Conservation (phyloP, 805 yeast species). For the Tetrapisispora phaffii region DNA sequence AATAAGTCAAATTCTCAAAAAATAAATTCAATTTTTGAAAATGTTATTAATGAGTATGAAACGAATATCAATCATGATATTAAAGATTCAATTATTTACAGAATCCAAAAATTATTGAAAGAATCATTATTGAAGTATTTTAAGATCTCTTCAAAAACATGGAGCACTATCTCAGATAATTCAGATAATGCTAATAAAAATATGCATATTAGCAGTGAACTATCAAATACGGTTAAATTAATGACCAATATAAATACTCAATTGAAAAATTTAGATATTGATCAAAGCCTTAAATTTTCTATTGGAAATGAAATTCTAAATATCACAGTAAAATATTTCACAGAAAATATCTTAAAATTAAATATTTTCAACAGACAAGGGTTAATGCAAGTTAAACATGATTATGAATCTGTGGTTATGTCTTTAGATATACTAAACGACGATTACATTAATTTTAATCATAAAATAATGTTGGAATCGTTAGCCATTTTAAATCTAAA, state of each 20-base stretch:
- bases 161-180: neutral
- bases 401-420: constrained; percentile 25
- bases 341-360: constrained; percentile 30
- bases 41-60: constrained; percentile 23
- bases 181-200: neutral
- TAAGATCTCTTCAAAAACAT: constrained; percentile 16
- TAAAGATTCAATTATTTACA: constrained; percentile 23
- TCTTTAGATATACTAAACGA: constrained; percentile 17
- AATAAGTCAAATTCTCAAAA: constrained; percentile 10
- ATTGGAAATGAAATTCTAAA: constrained; percentile 22
- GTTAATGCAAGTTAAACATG: constrained; percentile 26
- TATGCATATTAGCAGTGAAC: constrained; percentile 13
- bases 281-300: constrained; percentile 9
- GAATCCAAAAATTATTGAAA: constrained; percentile 24
- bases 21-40: constrained; percentile 24
- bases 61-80: constrained; percentile 21
- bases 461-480: constrained; percentile 16
- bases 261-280: constrained; percentile 10
- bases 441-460: constrained; percentile 10
- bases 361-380: constrained; percentile 31
- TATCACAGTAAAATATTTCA: constrained; percentile 25
- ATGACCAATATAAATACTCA: constrained; percentile 12
- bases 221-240: constrained; percentile 22
- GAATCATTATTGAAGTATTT: constrained; percentile 27
- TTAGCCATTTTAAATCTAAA: constrained; percentile 24